A percentile compares a stretch with the other conserved stretches of the same genome.
Conservation (phyloP, 495 filamentous ascomycete species). For the Thermochaetoides thermophila region DNA sequence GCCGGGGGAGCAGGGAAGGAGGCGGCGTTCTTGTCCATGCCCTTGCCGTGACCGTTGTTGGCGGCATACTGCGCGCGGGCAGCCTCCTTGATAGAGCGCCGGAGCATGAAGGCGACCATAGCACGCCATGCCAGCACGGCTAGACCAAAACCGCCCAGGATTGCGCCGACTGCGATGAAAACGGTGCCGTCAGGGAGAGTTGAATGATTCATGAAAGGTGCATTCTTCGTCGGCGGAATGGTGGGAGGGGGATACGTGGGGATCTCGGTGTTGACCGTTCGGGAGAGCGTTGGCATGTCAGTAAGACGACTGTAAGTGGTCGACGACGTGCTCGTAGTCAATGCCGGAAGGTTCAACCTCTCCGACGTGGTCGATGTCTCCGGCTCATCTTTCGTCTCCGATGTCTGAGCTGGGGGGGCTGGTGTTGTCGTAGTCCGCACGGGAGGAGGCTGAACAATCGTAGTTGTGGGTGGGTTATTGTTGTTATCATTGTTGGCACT, state of each 20-base stretch:
- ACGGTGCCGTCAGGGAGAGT: conserved; percentile 84
- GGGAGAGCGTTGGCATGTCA: conserved; percentile 35
- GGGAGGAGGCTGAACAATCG: neutral
- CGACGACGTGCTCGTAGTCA: conserved; percentile 1
- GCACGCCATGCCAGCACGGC: conserved; percentile 76
- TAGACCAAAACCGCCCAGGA: conserved; percentile 66
- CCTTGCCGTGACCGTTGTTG: conserved; percentile 23
- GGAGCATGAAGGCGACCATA: conserved; percentile 80
- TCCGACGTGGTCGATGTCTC: neutral
- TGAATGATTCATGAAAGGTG: conserved; percentile 93
- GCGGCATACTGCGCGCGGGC: conserved; percentile 51
- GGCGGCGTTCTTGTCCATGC: conserved; percentile 32
- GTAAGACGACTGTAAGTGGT: conserved; percentile 8
- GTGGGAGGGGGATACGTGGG: conserved; percentile 44
- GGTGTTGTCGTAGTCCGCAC: neutral
- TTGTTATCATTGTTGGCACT: neutral
- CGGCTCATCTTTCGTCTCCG: neutral
- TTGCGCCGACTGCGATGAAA: conserved; percentile 86
- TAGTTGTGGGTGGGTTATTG: too few relatives aligned
- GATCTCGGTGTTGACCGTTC: conserved; percentile 18
- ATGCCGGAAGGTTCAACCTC: neutral
- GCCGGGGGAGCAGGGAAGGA: conserved; percentile 33
- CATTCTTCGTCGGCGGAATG: conserved; percentile 68
- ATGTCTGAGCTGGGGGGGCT: neutral
- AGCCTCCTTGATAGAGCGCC: conserved; percentile 74